Evolutionary conservation across 139 green algal species (phyloP).

Genomic region (Haematococcus lacustris): DNA sequence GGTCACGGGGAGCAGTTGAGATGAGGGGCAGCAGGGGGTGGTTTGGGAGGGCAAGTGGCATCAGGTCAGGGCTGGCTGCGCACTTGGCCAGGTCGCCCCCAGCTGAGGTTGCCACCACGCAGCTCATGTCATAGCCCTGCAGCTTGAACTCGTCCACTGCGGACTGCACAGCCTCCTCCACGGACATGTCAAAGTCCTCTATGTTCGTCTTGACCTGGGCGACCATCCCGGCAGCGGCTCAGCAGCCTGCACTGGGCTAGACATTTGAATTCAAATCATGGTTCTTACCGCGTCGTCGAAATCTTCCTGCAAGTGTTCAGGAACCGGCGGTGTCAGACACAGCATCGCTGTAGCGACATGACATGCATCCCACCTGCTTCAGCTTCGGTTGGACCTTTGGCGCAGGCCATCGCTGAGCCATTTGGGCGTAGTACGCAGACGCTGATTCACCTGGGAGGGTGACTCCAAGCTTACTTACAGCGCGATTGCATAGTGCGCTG

Average conservation of each 20-base stretch:
- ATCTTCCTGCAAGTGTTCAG: background rate
- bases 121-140: constrained; percentile 61
- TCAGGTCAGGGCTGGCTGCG: background rate
- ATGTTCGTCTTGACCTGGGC: constrained; percentile 60
- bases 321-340: background rate
- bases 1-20: background rate
- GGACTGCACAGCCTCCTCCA: constrained; percentile 60
- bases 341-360: background rate
- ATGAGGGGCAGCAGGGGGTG: background rate
- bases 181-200: constrained; percentile 79
- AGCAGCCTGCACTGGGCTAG: background rate
- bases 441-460: no score
- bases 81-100: constrained; percentile 33
- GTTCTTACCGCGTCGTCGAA: background rate
- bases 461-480: no score
- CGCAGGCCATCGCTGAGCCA: background rate
- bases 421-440: no score
- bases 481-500: no score
- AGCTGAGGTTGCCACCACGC: constrained; percentile 46
- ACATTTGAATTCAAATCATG: background rate
- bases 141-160: constrained; percentile 71
- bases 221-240: background rate
- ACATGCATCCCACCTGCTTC: background rate
- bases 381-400: background rate
- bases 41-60: no score